A percentile compares a stretch with the other conserved stretches of the same genome.
Conservation (phyloP, 2,329 filamentous ascomycete genomes). For the Intubia oerlemansii region DNA sequence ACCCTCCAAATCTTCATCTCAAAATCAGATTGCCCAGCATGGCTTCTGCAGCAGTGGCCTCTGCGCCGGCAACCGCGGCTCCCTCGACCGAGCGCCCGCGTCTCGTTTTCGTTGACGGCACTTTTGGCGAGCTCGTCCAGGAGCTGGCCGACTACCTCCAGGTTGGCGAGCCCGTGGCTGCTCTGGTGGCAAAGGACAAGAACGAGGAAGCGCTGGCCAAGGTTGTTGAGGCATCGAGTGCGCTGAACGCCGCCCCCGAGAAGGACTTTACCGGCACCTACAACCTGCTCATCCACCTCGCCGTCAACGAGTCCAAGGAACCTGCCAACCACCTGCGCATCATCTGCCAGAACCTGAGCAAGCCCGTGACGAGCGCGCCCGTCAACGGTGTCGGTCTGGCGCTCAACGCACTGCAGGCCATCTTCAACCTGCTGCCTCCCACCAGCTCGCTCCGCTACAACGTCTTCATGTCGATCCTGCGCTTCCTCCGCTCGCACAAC, state of each 20-base stretch:
- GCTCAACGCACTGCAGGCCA: conserved; percentile 75
- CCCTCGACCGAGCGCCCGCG: conserved; percentile 21
- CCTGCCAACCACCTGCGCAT: conserved; percentile 68
- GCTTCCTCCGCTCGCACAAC: conserved; percentile 52
- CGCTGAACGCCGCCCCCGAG: conserved; percentile 71
- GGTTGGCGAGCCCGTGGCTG: conserved; percentile 54
- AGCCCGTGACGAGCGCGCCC: conserved; percentile 70
- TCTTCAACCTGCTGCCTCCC: conserved; percentile 81
- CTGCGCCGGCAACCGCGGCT: conserved; percentile 1
- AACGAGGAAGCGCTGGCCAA: conserved; percentile 81
- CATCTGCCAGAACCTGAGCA: conserved; percentile 75
- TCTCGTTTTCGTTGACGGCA: conserved; percentile 67
- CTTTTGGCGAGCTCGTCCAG: conserved; percentile 77
- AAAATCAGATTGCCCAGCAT: conserved; percentile 5
- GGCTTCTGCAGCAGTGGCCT: conserved; percentile 3
- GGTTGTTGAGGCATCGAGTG: conserved; percentile 59
- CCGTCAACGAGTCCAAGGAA: conserved; percentile 59
- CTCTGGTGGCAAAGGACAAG: conserved; percentile 50
- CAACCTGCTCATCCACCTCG: conserved; percentile 88
- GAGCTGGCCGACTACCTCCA: conserved; percentile 94
- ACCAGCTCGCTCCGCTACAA: conserved; percentile 68
- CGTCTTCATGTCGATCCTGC: conserved; percentile 74
- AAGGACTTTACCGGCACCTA: conserved; percentile 93
- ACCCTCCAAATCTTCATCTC: too few relatives aligned
- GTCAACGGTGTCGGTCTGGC: conserved; percentile 69